Conservation (phyloP, 495 filamentous ascomycete species). For the Aspergillus nidulans region DNA sequence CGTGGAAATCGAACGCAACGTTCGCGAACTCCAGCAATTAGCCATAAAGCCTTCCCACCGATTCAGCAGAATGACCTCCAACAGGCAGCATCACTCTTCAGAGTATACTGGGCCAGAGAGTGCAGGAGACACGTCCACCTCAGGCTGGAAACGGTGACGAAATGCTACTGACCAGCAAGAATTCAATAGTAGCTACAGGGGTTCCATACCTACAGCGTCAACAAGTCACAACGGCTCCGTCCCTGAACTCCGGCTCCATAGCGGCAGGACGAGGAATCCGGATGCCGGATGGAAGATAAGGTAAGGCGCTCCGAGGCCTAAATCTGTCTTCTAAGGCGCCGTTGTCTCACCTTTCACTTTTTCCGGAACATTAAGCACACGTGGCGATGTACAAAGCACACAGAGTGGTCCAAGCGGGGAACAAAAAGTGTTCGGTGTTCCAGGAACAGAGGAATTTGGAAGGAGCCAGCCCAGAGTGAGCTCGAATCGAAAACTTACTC, state of each 20-base stretch:
- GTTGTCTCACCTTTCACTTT: neutral
- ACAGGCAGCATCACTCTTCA: neutral
- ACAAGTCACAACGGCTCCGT: neutral
- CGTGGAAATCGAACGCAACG: neutral
- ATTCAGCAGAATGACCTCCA: neutral
- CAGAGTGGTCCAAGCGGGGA: neutral
- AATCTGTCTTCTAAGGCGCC: neutral
- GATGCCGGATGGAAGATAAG: neutral
- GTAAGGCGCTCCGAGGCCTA: neutral
- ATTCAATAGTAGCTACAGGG: neutral
- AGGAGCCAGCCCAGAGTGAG: neutral
- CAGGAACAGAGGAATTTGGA: neutral
- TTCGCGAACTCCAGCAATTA: neutral
- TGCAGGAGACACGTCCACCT: neutral
- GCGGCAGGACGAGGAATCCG: neutral
- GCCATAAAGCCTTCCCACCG: too few species aligned
- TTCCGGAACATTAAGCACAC: neutral
- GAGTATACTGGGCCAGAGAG: neutral
- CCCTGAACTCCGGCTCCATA: neutral
- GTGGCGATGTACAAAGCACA: neutral
- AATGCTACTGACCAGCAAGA: neutral
- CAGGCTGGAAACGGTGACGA: neutral
- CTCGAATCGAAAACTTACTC: neutral
- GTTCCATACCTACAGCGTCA: neutral
- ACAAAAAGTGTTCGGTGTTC: neutral